Conservation (phyloP, 805 yeast species). For the Kluyveromyces dobzhanskii region DNA sequence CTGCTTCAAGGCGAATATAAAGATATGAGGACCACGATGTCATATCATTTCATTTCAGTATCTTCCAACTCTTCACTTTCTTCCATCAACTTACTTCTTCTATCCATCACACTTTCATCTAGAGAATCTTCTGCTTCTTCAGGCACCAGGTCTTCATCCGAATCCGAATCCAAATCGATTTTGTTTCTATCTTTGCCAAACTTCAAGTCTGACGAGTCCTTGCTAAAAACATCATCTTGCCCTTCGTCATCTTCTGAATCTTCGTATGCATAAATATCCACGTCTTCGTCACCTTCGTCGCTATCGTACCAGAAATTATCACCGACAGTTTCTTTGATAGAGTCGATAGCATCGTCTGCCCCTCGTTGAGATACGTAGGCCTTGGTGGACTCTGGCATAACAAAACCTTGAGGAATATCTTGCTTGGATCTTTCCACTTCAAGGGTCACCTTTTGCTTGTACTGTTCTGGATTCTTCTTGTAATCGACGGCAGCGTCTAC, state of each 20-base stretch:
- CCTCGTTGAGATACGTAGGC: conserved; percentile 37
- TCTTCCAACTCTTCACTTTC: conserved; percentile 5
- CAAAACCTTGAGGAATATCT: conserved; percentile 82
- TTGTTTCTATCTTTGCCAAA: conserved; percentile 28
- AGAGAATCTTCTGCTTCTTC: conserved; percentile 3
- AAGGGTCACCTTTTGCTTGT: conserved; percentile 62
- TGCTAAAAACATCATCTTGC: conserved; percentile 25
- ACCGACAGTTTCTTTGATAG: conserved; percentile 35
- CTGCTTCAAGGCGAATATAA: background rate
- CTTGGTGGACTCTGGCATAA: conserved; percentile 60
- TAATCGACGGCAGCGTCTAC: conserved; percentile 92
- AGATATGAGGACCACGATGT: background rate
- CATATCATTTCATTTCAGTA: conserved; percentile 3
- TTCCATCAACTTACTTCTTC: conserved; percentile 8
- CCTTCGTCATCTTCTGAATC: conserved; percentile 32
- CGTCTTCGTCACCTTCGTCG: conserved; percentile 58
- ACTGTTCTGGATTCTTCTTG: conserved; percentile 71
- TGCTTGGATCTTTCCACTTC: conserved; percentile 79
- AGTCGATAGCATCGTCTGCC: conserved; percentile 26
- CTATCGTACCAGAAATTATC: conserved; percentile 79
- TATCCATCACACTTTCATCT: conserved; percentile 10
- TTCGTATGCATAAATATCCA: conserved; percentile 43
- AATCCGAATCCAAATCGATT: conserved; percentile 19
- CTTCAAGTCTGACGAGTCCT: conserved; percentile 29
- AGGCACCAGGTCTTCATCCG: conserved; percentile 22